A percentile compares a stretch with the other conserved stretches of the same genome.
Evolutionary conservation across 163 green algal genomes (phyloP).

Genomic region (Scenedesmus sp.): DNA sequence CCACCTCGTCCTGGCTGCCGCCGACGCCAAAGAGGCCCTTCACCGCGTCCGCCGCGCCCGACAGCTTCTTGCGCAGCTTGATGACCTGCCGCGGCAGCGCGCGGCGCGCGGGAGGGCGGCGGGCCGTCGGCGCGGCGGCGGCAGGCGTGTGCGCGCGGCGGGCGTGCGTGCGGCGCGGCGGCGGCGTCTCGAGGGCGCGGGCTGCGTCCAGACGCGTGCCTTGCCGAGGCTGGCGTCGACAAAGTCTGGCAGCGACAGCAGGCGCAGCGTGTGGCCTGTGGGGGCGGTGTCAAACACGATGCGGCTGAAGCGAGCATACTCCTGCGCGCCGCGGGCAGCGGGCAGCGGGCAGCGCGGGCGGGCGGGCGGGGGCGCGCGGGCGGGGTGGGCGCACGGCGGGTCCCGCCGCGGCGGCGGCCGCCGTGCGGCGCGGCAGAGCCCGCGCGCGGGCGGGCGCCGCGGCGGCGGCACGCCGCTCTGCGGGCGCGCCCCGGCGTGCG

Average conservation of each 20-base stretch:
- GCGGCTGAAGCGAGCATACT: conserved; percentile 94
- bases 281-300: conserved; percentile 99
- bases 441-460: too few relatives aligned
- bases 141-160: too few relatives aligned
- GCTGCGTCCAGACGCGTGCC: conserved; percentile 39
- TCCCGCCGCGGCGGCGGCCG: too few relatives aligned
- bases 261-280: conserved; percentile 93
- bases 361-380: too few relatives aligned
- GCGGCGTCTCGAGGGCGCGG: too few relatives aligned
- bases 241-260: conserved; percentile 93
- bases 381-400: too few relatives aligned
- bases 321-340: too few relatives aligned
- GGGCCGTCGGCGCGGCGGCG: too few relatives aligned
- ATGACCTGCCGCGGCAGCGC: conserved; percentile 66
- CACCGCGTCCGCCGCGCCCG: conserved; percentile 71
- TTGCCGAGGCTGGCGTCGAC: conserved; percentile 69
- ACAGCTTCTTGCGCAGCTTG: conserved; percentile 87
- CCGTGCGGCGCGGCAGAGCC: too few relatives aligned
- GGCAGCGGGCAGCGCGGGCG: background rate
- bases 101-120: too few relatives aligned
- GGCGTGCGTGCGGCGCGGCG: too few relatives aligned
- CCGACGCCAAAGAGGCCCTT: conserved; percentile 85
- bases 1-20: conserved; percentile 78
- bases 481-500: conserved; percentile 83
- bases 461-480: conserved; percentile 92